Conservation (phyloP, 2,329 filamentous ascomycete species). For the Alternaria sp. region DNA sequence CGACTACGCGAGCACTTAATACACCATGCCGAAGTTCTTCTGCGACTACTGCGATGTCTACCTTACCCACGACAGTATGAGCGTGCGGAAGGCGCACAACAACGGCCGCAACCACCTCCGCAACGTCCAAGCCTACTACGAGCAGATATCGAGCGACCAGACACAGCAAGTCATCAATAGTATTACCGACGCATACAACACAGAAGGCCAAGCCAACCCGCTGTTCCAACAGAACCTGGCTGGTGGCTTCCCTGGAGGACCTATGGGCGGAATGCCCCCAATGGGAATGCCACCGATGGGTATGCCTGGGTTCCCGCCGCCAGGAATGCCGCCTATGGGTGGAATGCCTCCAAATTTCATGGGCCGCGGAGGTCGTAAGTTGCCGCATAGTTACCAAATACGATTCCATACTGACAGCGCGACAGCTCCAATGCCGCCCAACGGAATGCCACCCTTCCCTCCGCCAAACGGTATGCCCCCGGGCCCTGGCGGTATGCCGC, state of each 20-base stretch:
- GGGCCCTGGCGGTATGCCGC: conserved; percentile 41
- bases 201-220: conserved; percentile 90
- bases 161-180: conserved; percentile 98
- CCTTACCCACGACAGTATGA: conserved; percentile 99
- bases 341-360: conserved; percentile 50
- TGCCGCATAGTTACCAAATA: not conserved
- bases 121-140: conserved; percentile 98
- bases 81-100: conserved; percentile 98
- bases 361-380: conserved; percentile 50
- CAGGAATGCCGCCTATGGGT: conserved; percentile 36
- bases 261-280: conserved; percentile 26
- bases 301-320: conserved; percentile 28
- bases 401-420: conserved; percentile 1
- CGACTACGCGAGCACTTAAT: not conserved
- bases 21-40: conserved; percentile 37
- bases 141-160: conserved; percentile 98
- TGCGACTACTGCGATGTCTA: conserved; percentile 99
- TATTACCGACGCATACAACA: conserved; percentile 94
- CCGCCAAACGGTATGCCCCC: conserved; percentile 44
- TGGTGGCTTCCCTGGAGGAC: conserved; percentile 53
- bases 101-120: conserved; percentile 93
- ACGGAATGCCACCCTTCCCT: conserved; percentile 40
- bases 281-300: conserved; percentile 32
- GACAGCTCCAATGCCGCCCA: conserved; percentile 37
- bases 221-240: conserved; percentile 66